A percentile compares a stretch with the other conserved stretches of the same genome.
Conservation (phyloP, 805 yeast genomes). For the Metschnikowia lunata region DNA sequence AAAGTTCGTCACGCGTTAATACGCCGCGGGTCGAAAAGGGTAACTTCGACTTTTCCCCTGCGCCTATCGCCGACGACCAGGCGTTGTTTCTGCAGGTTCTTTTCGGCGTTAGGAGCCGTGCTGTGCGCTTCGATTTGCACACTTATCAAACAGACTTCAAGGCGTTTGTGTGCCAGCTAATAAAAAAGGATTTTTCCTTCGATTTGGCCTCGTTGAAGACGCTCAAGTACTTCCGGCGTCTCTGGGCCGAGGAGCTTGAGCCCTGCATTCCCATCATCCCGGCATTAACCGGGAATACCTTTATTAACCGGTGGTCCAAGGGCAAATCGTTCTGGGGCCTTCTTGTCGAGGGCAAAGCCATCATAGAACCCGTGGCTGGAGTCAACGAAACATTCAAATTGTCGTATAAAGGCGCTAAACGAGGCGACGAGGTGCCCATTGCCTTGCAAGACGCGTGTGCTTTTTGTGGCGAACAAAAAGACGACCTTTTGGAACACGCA, state of each 20-base stretch:
- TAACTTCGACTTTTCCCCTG: neutral
- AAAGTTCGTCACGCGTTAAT: conserved; percentile 7
- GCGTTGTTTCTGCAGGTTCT: conserved; percentile 21
- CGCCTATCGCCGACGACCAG: neutral
- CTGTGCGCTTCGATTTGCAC: conserved; percentile 43
- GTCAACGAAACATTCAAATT: conserved; percentile 68
- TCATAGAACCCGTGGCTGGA: conserved; percentile 83
- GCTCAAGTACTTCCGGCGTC: conserved; percentile 55
- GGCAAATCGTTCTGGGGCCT: conserved; percentile 53
- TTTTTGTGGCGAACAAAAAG: conserved; percentile 76
- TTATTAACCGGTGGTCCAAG: conserved; percentile 40
- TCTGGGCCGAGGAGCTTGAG: conserved; percentile 76
- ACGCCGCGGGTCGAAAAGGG: conserved; percentile 14
- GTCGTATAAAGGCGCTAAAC: conserved; percentile 23
- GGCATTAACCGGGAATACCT: conserved; percentile 42
- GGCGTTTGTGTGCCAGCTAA: conserved; percentile 32
- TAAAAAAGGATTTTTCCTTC: conserved; percentile 31
- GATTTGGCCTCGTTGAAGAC: conserved; percentile 43
- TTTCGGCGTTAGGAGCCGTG: conserved; percentile 32
- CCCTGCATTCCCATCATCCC: conserved; percentile 31
- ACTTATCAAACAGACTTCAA: conserved; percentile 42
- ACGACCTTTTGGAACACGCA: conserved; percentile 69
- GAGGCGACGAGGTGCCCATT: conserved; percentile 44
- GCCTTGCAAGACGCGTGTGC: conserved; percentile 76
- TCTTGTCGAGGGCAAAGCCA: conserved; percentile 74